These are phyloP conservation scores for Anisodus acutangulus DNA, from an alignment of 257 asterid genomes.

Conservation along the genomic window DNA sequence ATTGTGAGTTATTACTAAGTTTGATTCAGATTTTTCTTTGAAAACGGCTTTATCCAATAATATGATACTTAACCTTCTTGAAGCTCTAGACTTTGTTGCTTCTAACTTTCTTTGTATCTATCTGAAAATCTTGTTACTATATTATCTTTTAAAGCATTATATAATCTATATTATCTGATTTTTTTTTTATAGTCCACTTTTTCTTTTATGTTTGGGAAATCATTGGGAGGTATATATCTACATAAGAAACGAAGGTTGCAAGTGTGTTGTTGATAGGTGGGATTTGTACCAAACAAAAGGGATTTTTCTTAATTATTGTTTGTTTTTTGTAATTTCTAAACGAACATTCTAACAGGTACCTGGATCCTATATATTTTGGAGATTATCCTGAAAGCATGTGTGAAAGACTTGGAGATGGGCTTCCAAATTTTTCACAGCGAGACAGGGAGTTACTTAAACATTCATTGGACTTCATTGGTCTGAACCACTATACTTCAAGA, in stretches of 20 bases:
- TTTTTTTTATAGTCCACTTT: background rate
- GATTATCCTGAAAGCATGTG: constrained; percentile 63
- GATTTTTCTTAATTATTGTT: background rate
- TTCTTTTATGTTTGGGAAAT: constrained; percentile 19
- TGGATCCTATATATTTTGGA: constrained; percentile 57
- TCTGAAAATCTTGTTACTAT: background rate
- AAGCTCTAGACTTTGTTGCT: constrained; percentile 17
- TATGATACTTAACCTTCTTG: background rate
- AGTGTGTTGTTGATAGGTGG: background rate
- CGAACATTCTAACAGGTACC: constrained; percentile 43
- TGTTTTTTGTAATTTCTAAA: background rate
- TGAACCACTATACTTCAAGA: constrained; percentile 61
- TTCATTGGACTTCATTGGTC: constrained; percentile 59
- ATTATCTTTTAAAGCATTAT: background rate
- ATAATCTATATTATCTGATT: too few relatives aligned
- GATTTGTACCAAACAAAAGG: background rate
- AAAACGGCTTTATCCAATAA: background rate
- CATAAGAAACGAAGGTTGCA: background rate
- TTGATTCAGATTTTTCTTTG: constrained; percentile 4
- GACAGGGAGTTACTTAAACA: constrained; percentile 51
- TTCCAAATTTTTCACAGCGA: constrained; percentile 54
- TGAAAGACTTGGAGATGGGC: constrained; percentile 49
- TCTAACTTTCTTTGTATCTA: background rate
- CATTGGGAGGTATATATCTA: background rate
- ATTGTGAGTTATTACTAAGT: background rate